phyloP scores from a whole-genome alignment of 2,329 filamentous ascomycete genomes.

The Botryotinia globosa region DNA sequence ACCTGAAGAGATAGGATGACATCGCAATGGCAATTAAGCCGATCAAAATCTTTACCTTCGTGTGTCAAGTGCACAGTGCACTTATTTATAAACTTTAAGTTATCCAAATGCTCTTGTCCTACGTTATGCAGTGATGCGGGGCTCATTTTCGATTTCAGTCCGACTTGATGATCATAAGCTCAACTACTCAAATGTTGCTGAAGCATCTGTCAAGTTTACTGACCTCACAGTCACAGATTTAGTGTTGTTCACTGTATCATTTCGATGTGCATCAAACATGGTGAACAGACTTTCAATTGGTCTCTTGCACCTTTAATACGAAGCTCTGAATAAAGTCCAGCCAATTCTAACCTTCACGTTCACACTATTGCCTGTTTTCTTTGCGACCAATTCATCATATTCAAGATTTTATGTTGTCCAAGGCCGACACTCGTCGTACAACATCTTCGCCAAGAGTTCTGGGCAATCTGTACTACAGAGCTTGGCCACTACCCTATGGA shows the following conservation, averaged over 20 bases:
- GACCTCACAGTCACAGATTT: neutral
- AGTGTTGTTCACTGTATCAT: neutral
- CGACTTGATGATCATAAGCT: neutral
- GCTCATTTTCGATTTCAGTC: neutral
- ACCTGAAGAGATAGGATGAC: neutral
- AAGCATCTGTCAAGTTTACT: neutral
- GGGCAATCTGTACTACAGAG: neutral
- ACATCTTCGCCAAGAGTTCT: conserved; percentile 1
- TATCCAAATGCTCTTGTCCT: neutral
- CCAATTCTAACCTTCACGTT: neutral
- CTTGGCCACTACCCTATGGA: neutral
- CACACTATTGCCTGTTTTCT: neutral
- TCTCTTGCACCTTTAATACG: neutral
- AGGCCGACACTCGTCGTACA: neutral
- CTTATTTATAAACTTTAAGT: neutral
- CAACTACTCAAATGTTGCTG: neutral
- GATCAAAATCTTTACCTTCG: neutral
- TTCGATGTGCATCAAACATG: neutral
- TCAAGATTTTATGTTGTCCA: neutral
- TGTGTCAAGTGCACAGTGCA: conserved; percentile 4
- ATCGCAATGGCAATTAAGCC: neutral
- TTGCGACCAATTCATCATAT: neutral
- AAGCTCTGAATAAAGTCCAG: neutral
- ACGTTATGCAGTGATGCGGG: neutral
- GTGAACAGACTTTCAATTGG: neutral